Base-by-base conservation (phyloP, 1,284 basidiomycete genomes). In the Hymenochaete sp. region DNA sequence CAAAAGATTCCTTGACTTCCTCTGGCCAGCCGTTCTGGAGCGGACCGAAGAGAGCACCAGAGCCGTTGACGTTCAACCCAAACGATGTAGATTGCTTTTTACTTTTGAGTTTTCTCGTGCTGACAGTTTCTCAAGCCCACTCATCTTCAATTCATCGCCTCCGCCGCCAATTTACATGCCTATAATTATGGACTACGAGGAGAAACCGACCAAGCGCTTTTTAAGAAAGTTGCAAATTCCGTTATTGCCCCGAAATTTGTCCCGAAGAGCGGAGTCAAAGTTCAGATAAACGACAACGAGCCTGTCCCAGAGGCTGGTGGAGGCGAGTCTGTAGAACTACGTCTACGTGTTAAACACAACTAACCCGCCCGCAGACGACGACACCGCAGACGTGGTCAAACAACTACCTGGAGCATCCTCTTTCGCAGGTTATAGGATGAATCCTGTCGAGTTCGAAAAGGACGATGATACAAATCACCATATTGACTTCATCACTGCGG, bases 401-500 rank as follows among this genome's bases (percentile, higher is more conserved):
- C 73, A 80, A 50, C 69, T 96, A 14, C 93, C 93, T n/a, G 62
- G 84, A 14, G 91, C 92, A 2, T 87, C 90, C 3, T 89, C 90
- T 14, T 68, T 99, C 38, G 92, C 89, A 29, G 96, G 96, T 25
- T 98, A 95, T 70, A 86, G 95, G 49, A 75, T 99, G 47, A 86
- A 75, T 48, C 91, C 96, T 3, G 92, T 95, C 45, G 93, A 98
- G 60, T 98, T 99, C 59, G 96, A 99, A 72, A 99, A 99, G 71
- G 96, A 99, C 62, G 95, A 98, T 59, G 96, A 99, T 63, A 80
- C 82, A 33, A 99, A 99, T 67, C 80, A 90, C 67, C 96, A 99
- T 67, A 98, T 99, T 61, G 96, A 97, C 68, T 98, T 98, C 65
- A 97, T 99, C 67, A 97, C 93, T 28, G 89, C 96, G 4, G 89